Conservation (phyloP, 1,139 yeast species). For the Yamadazyma jaroonii region DNA sequence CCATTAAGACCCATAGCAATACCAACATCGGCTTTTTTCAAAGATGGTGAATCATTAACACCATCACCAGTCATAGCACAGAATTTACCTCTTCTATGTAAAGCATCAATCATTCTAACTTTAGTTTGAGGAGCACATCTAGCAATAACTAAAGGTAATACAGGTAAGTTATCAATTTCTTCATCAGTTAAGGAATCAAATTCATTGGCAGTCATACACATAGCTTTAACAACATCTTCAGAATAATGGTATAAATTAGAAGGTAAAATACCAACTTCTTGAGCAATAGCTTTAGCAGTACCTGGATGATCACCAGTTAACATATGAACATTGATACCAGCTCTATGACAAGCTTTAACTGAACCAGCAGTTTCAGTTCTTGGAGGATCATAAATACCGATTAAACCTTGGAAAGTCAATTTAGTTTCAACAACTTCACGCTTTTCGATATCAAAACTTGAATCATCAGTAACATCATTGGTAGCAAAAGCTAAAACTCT, state of each 20-base stretch:
- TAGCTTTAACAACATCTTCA: slow-evolving; percentile 56
- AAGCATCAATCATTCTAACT: slow-evolving; percentile 79
- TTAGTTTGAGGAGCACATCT: slow-evolving; percentile 86
- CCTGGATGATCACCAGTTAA: slow-evolving; percentile 85
- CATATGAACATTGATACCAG: slow-evolving; percentile 83
- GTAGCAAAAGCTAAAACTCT: slow-evolving; percentile 73
- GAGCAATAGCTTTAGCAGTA: slow-evolving; percentile 80
- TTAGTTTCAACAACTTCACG: slow-evolving; percentile 55
- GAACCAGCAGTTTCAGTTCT: slow-evolving; percentile 68
- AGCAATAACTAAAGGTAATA: slow-evolving; percentile 76
- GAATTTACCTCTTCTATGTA: slow-evolving; percentile 67
- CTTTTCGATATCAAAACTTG: slow-evolving; percentile 23
- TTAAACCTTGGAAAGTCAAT: slow-evolving; percentile 62
- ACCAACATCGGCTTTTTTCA: slow-evolving; percentile 80
- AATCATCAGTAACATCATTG: slow-evolving; percentile 22
- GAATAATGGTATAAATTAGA: slow-evolving; percentile 62
- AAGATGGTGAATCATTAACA: slow-evolving; percentile 79
- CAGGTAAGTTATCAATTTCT: slow-evolving; percentile 65
- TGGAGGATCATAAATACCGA: slow-evolving; percentile 85
- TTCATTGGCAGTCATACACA: slow-evolving; percentile 76
- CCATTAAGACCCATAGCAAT: slow-evolving; percentile 87
- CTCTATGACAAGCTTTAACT: slow-evolving; percentile 66
- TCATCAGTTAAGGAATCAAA: slow-evolving; percentile 64
- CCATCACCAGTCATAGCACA: slow-evolving; percentile 92
- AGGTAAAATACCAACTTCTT: slow-evolving; percentile 83